Percentiles rank a stretch among this genome's conserved stretches.
Evolutionary conservation across 2,329 filamentous ascomycete genomes (phyloP).

Genomic region (Fusarium redolens): DNA sequence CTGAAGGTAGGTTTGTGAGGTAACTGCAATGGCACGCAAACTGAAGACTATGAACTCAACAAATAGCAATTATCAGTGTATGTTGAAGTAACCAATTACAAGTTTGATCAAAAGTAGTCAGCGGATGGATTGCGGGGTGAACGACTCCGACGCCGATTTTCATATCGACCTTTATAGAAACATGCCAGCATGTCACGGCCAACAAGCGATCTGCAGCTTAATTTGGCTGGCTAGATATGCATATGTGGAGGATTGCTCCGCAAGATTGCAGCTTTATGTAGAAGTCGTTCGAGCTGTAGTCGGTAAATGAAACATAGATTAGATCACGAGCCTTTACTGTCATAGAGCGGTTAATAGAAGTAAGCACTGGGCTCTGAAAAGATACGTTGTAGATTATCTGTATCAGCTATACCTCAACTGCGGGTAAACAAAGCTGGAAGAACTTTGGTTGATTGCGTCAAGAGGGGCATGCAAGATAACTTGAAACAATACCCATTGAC

Average conservation of each 20-base stretch:
- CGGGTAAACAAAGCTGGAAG: not conserved
- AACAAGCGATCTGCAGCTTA: not conserved
- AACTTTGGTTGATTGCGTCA: not conserved
- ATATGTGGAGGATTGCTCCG: constrained; percentile 22
- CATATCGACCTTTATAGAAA: not conserved
- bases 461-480: constrained; percentile 4
- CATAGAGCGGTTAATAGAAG: not conserved
- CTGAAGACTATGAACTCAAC: not conserved
- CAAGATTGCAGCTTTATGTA: constrained; percentile 32
- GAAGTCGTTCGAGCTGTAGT: not conserved
- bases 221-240: not conserved
- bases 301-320: constrained; percentile 16
- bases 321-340: not conserved
- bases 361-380: not conserved
- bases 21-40: not conserved
- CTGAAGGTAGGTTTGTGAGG: not conserved
- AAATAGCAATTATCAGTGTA: not conserved
- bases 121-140: not conserved
- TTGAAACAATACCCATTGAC: constrained; percentile 14
- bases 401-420: not conserved
- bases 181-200: not conserved
- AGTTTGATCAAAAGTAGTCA: not conserved
- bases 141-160: not conserved
- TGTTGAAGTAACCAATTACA: not conserved
- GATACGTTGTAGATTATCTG: not conserved